Conservation (phyloP, 805 yeast genomes). For the Saccharomycopsis sp. region DNA sequence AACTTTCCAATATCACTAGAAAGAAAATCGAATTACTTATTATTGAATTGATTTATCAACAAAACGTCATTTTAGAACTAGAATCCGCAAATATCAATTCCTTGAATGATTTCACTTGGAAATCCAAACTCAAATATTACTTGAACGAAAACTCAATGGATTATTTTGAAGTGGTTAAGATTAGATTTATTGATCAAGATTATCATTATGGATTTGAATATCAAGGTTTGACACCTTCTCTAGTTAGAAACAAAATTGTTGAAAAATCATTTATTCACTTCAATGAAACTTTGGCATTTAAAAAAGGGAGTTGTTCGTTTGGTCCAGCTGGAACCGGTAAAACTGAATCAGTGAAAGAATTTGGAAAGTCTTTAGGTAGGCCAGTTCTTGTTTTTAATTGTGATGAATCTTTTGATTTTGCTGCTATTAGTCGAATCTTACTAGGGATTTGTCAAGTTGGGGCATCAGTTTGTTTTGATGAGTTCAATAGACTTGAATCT, state of each 20-base stretch:
- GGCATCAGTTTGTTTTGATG: slow-evolving; percentile 95
- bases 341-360: slow-evolving; percentile 80
- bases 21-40: slow-evolving; percentile 49
- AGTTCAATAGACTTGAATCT: slow-evolving; percentile 71
- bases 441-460: slow-evolving; percentile 76
- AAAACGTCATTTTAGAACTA: slow-evolving; percentile 28
- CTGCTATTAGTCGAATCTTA: slow-evolving; percentile 66
- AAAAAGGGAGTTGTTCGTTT: slow-evolving; percentile 79
- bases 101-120: slow-evolving; percentile 34
- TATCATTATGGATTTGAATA: slow-evolving; percentile 74
- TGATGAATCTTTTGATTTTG: slow-evolving; percentile 80
- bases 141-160: slow-evolving; percentile 24
- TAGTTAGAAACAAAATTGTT: slow-evolving; percentile 70
- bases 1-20: slow-evolving; percentile 25
- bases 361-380: slow-evolving; percentile 70
- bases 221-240: slow-evolving; percentile 58
- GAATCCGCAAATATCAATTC: slow-evolving; percentile 12
- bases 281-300: slow-evolving; percentile 63
- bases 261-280: slow-evolving; percentile 54
- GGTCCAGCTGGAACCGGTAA: slow-evolving; percentile 99
- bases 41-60: slow-evolving; percentile 56
- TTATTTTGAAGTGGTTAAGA: slow-evolving; percentile 26
- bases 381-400: slow-evolving; percentile 84
- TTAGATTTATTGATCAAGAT: slow-evolving; percentile 41
- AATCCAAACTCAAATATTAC: slow-evolving; percentile 40